Conservation (phyloP, 495 filamentous ascomycete species). For the Niebla homalea region DNA sequence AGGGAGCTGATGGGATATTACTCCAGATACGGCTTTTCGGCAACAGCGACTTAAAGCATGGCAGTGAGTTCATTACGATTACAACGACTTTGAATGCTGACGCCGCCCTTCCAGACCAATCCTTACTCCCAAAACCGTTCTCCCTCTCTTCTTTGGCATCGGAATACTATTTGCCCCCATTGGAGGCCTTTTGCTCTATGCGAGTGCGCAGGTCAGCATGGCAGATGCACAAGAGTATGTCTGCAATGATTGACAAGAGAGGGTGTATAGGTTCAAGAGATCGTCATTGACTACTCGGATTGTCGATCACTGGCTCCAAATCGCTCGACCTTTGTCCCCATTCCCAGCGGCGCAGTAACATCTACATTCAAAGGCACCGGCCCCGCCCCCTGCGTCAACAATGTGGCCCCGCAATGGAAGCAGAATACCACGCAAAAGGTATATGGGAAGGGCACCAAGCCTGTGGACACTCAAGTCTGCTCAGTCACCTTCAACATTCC, state of each 20-base stretch:
- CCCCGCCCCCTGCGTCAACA: slow-evolving; percentile 11
- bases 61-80: slow-evolving; percentile 48
- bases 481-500: slow-evolving; percentile 63
- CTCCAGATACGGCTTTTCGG: slow-evolving; percentile 73
- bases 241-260: slow-evolving; percentile 5
- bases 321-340: slow-evolving; percentile 19
- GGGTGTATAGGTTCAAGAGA: slow-evolving; percentile 62
- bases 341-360: slow-evolving; percentile 44
- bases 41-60: slow-evolving; percentile 89
- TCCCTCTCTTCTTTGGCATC: slow-evolving; percentile 78
- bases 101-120: slow-evolving; percentile 49
- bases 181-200: slow-evolving; percentile 71
- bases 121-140: slow-evolving; percentile 80
- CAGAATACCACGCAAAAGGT: slow-evolving; percentile 9
- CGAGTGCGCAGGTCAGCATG: slow-evolving; percentile 52
- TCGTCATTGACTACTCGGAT: slow-evolving; percentile 78
- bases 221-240: not conserved
- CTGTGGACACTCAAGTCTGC: slow-evolving; percentile 35
- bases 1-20: slow-evolving; percentile 6
- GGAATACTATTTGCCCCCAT: slow-evolving; percentile 82
- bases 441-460: not conserved
- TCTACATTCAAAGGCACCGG: slow-evolving; percentile 48
- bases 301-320: slow-evolving; percentile 44
- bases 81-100: not conserved
- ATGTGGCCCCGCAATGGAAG: slow-evolving; percentile 26